These are phyloP conservation scores for Pseudogymnoascus sp. DNA, from an alignment of 2,329 filamentous ascomycete genomes.

Conservation along the genomic window DNA sequence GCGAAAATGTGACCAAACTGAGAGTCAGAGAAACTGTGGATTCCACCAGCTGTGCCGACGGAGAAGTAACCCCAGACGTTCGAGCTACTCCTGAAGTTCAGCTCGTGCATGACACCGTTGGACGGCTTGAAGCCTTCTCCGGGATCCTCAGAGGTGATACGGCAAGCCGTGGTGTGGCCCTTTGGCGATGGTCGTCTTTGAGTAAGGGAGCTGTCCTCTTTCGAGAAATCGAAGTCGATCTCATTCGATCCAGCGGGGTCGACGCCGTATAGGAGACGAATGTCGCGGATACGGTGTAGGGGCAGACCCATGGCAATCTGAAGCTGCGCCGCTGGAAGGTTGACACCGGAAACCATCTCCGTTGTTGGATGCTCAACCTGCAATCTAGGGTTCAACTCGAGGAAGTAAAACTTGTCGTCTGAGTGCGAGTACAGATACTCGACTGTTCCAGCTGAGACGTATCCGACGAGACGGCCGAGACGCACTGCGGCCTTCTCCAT, in stretches of 20 bases:
- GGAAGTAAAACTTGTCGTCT: slow-evolving; percentile 98
- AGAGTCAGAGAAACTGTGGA: slow-evolving; percentile 98
- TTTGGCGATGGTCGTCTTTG: slow-evolving; percentile 89
- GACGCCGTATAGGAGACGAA: slow-evolving; percentile 89
- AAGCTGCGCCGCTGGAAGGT: slow-evolving; percentile 91
- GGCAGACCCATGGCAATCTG: slow-evolving; percentile 99
- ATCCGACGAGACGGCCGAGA: slow-evolving; percentile 87
- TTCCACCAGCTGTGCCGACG: slow-evolving; percentile 89
- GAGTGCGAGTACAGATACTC: slow-evolving; percentile 98
- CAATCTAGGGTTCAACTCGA: slow-evolving; percentile 96
- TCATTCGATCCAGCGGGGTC: slow-evolving; percentile 79
- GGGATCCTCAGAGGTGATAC: slow-evolving; percentile 97
- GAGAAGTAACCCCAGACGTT: slow-evolving; percentile 99
- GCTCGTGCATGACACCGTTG: slow-evolving; percentile 95
- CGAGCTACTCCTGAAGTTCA: slow-evolving; percentile 97
- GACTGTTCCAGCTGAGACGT: slow-evolving; percentile 96
- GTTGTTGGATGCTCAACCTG: slow-evolving; percentile 99
- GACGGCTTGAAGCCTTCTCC: slow-evolving; percentile 99
- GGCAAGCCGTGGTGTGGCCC: slow-evolving; percentile 95
- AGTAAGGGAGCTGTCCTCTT: slow-evolving; percentile 70
- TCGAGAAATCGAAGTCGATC: slow-evolving; percentile 96
- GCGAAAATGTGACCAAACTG: slow-evolving; percentile 99
- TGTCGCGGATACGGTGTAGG: slow-evolving; percentile 90
- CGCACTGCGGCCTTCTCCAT: slow-evolving; percentile 98
- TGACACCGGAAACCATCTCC: slow-evolving; percentile 98